Evolutionary conservation across 2,329 filamentous ascomycete genomes (phyloP).

Genomic region (Macrophomina tecta): DNA sequence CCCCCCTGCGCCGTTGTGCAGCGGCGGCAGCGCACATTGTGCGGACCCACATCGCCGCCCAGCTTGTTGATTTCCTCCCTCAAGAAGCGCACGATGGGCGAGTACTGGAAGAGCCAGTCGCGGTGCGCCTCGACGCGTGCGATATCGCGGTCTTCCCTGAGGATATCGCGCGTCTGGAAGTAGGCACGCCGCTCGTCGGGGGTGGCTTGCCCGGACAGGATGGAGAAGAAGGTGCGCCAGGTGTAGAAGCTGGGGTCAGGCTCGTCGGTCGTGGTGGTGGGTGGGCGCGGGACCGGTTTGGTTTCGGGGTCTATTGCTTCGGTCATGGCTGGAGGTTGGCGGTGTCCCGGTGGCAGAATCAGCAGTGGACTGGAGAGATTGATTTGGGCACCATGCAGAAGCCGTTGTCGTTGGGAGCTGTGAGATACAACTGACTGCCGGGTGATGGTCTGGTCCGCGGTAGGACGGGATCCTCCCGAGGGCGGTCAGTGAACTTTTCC

Average conservation of each 20-base stretch:
- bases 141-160: conserved; percentile 80
- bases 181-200: conserved; percentile 74
- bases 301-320: conserved; percentile 20
- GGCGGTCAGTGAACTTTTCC: conserved; percentile 24
- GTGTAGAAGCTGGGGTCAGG: conserved; percentile 52
- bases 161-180: conserved; percentile 75
- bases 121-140: conserved; percentile 79
- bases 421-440: not conserved
- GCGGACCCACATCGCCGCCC: conserved; percentile 73
- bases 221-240: conserved; percentile 87
- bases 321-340: not conserved
- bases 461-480: conserved; percentile 7
- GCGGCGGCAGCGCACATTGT: conserved; percentile 81
- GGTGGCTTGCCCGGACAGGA: conserved; percentile 76
- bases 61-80: conserved; percentile 79
- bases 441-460: not conserved
- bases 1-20: conserved; percentile 77
- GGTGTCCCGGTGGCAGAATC: not conserved
- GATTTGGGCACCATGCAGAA: not conserved
- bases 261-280: conserved; percentile 34
- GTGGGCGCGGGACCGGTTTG: conserved; percentile 20
- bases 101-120: conserved; percentile 83
- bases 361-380: not conserved
- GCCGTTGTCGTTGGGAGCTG: not conserved
- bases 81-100: conserved; percentile 84